Conservation (phyloP, 2,329 filamentous ascomycete species). For the Pseudogymnoascus sp. region DNA sequence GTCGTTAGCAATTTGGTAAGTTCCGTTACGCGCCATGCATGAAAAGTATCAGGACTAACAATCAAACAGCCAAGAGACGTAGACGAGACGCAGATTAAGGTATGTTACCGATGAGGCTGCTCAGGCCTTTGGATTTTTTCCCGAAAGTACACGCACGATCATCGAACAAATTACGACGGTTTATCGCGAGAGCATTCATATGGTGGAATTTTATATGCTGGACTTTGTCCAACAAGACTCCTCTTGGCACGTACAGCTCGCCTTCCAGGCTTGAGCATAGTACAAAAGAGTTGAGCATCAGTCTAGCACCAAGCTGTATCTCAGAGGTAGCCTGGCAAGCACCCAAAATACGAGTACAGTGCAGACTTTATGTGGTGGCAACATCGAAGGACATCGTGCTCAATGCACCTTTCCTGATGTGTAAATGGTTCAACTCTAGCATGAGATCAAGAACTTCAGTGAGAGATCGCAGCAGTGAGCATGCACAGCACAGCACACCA, state of each 20-base stretch:
- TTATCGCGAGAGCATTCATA: conserved; percentile 1
- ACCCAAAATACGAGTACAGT: conserved; percentile 29
- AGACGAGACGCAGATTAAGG: conserved; percentile 96
- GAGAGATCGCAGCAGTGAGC: conserved; percentile 49
- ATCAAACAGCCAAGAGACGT: conserved; percentile 78
- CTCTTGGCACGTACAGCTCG: conserved; percentile 18
- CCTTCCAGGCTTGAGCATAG: conserved; percentile 27
- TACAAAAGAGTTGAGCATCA: conserved; percentile 51
- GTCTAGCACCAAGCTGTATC: conserved; percentile 41
- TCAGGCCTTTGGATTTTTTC: conserved; percentile 62
- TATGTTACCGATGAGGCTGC: conserved; percentile 91
- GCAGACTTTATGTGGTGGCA: conserved; percentile 24
- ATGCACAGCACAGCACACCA: conserved; percentile 27
- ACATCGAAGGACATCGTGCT: conserved; percentile 3
- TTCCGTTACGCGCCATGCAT: conserved; percentile 17
- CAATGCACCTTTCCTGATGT: conserved; percentile 2
- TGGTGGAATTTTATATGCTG: conserved; percentile 9
- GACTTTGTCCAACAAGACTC: conserved; percentile 8
- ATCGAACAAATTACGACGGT: conserved; percentile 6
- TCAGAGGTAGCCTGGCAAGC: conserved; percentile 49
- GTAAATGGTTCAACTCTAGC: neutral
- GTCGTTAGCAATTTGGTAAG: conserved; percentile 97
- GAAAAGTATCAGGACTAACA: conserved; percentile 10
- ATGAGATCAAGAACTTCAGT: conserved; percentile 28
- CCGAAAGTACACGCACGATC: conserved; percentile 50